Base-by-base conservation (phyloP, 352 stramenopile species). In the Phytophthora syringae region DNA sequence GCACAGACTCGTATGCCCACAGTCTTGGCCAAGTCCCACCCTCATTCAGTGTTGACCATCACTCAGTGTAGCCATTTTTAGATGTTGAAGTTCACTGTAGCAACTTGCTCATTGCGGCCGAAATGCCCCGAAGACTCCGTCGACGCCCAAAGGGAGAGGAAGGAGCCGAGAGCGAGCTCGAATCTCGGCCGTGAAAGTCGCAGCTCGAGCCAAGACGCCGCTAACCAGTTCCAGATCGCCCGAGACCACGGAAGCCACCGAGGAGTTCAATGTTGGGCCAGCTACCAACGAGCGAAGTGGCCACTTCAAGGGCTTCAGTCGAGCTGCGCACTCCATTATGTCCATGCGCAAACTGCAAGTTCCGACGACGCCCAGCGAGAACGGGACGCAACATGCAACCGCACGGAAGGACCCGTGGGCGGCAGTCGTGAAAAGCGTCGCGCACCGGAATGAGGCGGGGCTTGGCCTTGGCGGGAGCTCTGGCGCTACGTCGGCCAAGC, bases 251-350 rank as follows among this genome's bases (percentile, higher is more conserved):
- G 57, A 12, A 22, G 30, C 21, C 22, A 9, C 20, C 20, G 36
- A 25, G 6, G 32, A 47, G 20, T 48, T 18, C 27, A 42, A 58
- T 40, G 13, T 24, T 28, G 24, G 43, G n/a, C n/a, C n/a, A n/a
- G n/a, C n/a, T n/a, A n/a, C n/a, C 15, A 25, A 44, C 15, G n/a
- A 49, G 15, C 59, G 62, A 21, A n/a, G n/a, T n/a, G n/a, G n/a
- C n/a, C n/a, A n/a, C n/a, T 32, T 64, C 0, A 67, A 69, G 15
- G 52, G 62, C 16, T 71, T 80, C 52, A 78, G 48, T 42, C 56
- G 60, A n/a, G 68, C 63, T 40, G 75, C 75, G 3, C 68, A 73
- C 11, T 83, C 75, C 11, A 73, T 83, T 36, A 74, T 83, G 18
- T 63, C 25, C 2, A 60, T 71, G 21, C 43, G 64, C 48, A 61